These are phyloP conservation scores for Eucalyptus virginea DNA, from an alignment of 345 rosid genomes.

Conservation along the genomic window DNA sequence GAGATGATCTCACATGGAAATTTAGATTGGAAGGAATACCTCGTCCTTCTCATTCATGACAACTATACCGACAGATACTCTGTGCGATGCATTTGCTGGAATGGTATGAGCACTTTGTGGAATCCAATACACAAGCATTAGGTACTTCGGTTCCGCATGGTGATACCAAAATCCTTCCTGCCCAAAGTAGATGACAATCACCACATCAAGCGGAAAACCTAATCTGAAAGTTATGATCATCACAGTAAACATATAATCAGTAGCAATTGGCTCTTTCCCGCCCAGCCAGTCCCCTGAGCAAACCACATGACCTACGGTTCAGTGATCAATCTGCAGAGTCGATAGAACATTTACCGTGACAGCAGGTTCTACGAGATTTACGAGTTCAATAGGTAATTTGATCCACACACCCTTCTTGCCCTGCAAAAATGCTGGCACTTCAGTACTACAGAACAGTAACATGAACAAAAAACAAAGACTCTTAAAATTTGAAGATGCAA, in stretches of 20 bases:
- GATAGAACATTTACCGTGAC: conserved; percentile 39
- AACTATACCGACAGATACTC: conserved; percentile 65
- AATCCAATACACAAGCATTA: conserved; percentile 89
- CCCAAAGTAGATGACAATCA: neutral
- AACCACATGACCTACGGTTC: neutral
- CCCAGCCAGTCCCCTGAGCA: neutral
- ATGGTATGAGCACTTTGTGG: conserved; percentile 45
- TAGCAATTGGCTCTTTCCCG: neutral
- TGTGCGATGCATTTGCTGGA: conserved; percentile 83
- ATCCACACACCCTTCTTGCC: conserved; percentile 88
- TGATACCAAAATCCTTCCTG: conserved; percentile 94
- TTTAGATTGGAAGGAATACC: conserved; percentile 21
- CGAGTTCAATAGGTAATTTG: conserved; percentile 58
- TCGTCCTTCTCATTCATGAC: conserved; percentile 66
- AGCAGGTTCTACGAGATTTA: conserved; percentile 55
- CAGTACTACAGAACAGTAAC: neutral
- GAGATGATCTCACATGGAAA: neutral
- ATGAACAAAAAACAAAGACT: neutral
- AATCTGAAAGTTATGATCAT: neutral
- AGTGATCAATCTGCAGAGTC: neutral
- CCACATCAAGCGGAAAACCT: neutral
- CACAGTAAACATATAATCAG: neutral
- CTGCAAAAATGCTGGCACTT: conserved; percentile 17
- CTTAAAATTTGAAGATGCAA: neutral
- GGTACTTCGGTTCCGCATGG: conserved; percentile 73